Base-by-base conservation (phyloP, 78 protist genomes). In the Dictyostelium firmibasis region DNA sequence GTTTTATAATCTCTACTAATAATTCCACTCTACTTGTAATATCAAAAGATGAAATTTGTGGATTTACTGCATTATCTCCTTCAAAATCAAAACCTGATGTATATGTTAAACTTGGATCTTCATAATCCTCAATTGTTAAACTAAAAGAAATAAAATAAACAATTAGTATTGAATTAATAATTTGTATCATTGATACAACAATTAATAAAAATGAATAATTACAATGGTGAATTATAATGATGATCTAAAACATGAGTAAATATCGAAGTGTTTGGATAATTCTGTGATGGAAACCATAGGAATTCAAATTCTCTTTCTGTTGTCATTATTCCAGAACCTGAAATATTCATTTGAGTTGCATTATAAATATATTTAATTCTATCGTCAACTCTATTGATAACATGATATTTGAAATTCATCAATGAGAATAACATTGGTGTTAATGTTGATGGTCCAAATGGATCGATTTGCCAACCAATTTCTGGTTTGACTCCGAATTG, bases 381-480 rank as follows among this genome's bases (percentile, higher is more conserved):
- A 4, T 72, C 70, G 64, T 92, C 96, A 3, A 92, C 29, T 47
- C 96, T 38, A 75, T 85, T 69, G 1, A 92, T 67, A 11, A 92
- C 70, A 53, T 79, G 85, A n/a, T 84, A 84, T 47, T 92, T 85
- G 13, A 92, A 84, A 3, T 79, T 77, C 96, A 92, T 92, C 29
- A 79, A 70, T 4, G 47, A 33, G 50, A 92, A 84, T 20, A 84
- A 18, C 33, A 31, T 64, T 11, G 96, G 82, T n/a, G 91, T 84
- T 27, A 86, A 1, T 1, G 96, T 86, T 29, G 96, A 92, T 16
- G 85, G 86, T 9, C 91, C 96, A 50, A 92, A 92, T 78, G 92
- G 96, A 74, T 92, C 96, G 27, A 92, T 82, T 53, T 84, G 96
- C 96, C 96, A 84, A 35, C 92, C 85, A 41, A 74, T 38, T 7